Base-by-base conservation (phyloP, 1,139 yeast genomes). In the Yamadazyma mexicana region DNA sequence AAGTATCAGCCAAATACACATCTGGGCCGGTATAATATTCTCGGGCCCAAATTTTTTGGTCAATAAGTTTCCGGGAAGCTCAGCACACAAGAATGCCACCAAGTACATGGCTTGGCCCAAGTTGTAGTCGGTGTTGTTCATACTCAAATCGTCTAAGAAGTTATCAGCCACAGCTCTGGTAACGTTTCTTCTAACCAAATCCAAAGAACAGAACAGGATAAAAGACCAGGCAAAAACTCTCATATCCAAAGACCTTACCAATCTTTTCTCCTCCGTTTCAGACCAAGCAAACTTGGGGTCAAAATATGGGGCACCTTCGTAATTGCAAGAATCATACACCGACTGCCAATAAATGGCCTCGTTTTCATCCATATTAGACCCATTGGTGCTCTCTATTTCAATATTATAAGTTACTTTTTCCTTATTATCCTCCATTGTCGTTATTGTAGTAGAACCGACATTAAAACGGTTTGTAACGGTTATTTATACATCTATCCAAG, bases 231-330 rank as follows among this genome's bases (percentile, higher is more conserved):
- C 48, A 4, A 64, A 57, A 22, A 65, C 66, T 35, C 58, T 47
- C 16, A 27, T 57, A 45, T 77, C 81, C 32, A 71, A 59, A 46
- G 69, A 72, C 49, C 70, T 50, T 3, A 65, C 48, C 8, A 75
- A 51, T 28, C 54, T 59, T 16, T 53, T 56, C 48, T 74, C 79
- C 47, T 76, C 79, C 24, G 61, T 60, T 3, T 47, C 40, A 1
- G 69, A 58, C 81, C 81, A 77, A 9, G 59, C 54, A 23, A 74
- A 61, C 1, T 62, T 61, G 0, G 77, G 73, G 48, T 77, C 80
- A 44, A 73, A 72, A 3, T 62, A 62, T 25, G 58, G 55, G 10
- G 69, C 58, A 38, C 75, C 69, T 47, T 77, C 81, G 44, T 75
- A 77, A 23, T 63, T 29, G 11, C 70, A 56, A 1, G 55, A 49